Evolutionary conservation across 208 protist genomes (phyloP).

Genomic region (Leishmania gerbilli): DNA sequence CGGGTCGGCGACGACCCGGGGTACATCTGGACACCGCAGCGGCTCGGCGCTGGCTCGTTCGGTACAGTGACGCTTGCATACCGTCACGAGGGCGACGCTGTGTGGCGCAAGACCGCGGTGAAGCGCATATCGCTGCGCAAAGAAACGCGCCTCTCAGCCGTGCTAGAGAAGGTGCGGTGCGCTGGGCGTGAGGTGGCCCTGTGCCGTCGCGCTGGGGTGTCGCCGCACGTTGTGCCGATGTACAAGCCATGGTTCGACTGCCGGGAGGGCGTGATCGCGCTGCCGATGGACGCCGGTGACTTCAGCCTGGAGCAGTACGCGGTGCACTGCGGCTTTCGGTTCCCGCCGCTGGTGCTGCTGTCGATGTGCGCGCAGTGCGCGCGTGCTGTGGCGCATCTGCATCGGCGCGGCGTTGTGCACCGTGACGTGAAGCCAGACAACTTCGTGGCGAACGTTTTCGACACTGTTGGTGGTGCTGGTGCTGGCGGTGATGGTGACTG

Average conservation of each 20-base stretch:
- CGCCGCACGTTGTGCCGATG: slow-evolving; percentile 11
- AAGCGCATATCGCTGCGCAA: slow-evolving; percentile 10
- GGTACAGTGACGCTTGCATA: slow-evolving; percentile 13
- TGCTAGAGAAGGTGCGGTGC: background rate
- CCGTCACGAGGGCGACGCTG: background rate
- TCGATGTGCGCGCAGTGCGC: slow-evolving; percentile 20
- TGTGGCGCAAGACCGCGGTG: slow-evolving; percentile 5
- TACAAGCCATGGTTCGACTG: slow-evolving; percentile 13
- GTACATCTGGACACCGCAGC: background rate
- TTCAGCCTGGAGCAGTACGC: slow-evolving; percentile 12
- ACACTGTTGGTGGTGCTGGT: background rate
- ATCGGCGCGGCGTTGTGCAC: slow-evolving; percentile 96
- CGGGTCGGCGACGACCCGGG: slow-evolving; percentile 2
- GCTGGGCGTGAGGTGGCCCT: slow-evolving; percentile 9
- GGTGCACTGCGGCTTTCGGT: background rate
- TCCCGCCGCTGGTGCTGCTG: slow-evolving; percentile 15
- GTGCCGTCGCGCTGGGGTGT: background rate
- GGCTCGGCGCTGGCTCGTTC: slow-evolving; percentile 10
- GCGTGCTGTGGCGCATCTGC: slow-evolving; percentile 92
- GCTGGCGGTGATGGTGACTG: background rate
- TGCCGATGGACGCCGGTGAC: slow-evolving; percentile 22
- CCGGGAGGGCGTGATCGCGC: background rate
- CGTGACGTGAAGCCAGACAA: slow-evolving; percentile 98
- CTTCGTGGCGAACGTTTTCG: slow-evolving; percentile 95
- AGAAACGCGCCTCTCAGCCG: background rate